Conservation (phyloP, 345 rosid species). For the Ceriops zippeliana region DNA sequence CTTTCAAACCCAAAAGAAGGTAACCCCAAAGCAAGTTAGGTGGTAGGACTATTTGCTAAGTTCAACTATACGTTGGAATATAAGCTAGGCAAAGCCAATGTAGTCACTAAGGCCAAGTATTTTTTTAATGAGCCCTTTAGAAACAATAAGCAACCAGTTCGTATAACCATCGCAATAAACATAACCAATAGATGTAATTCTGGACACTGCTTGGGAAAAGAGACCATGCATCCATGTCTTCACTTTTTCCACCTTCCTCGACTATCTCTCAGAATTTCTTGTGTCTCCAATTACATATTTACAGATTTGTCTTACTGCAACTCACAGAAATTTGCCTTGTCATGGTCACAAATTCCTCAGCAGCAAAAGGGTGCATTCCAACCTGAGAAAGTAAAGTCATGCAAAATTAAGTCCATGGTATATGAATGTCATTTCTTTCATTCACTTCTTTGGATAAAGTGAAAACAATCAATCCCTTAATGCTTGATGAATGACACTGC, state of each 20-base stretch:
- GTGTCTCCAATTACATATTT: neutral
- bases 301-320: conserved; percentile 63
- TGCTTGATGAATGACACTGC: too few relatives aligned
- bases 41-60: too few relatives aligned
- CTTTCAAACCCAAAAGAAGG: too few relatives aligned
- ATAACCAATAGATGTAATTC: neutral
- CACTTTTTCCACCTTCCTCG: neutral
- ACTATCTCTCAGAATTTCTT: neutral
- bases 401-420: neutral
- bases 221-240: neutral
- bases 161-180: neutral
- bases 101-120: too few relatives aligned
- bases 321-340: conserved; percentile 50
- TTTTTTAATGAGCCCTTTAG: too few relatives aligned
- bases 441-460: too few relatives aligned
- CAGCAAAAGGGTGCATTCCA: conserved; percentile 95
- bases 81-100: too few relatives aligned
- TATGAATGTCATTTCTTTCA: too few relatives aligned
- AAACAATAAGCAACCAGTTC: too few relatives aligned
- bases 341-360: conserved; percentile 96
- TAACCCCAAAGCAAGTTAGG: too few relatives aligned
- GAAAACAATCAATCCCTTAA: too few relatives aligned
- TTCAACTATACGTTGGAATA: too few relatives aligned
- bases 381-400: conserved; percentile 40
- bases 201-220: neutral